These are phyloP conservation scores for Fusarium papillatum DNA, from an alignment of 2,329 filamentous ascomycete species.

Conservation along the genomic window DNA sequence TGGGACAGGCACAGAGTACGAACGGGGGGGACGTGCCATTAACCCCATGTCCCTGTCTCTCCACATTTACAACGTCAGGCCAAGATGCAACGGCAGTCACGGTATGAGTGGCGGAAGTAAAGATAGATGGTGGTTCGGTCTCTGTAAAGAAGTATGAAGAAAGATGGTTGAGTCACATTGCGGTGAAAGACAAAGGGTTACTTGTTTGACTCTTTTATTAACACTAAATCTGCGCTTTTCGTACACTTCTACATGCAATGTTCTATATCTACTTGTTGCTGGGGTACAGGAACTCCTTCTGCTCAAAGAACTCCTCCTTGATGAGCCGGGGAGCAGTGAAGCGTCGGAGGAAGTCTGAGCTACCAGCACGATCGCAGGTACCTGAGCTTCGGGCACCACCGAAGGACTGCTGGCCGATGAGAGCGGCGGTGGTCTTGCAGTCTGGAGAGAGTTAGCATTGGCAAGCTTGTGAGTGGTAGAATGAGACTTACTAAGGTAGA, in stretches of 20 bases:
- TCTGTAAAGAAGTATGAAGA: neutral
- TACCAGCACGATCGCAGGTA: slow-evolving; percentile 70
- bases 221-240: slow-evolving; percentile 21
- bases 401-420: slow-evolving; percentile 69
- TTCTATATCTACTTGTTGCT: slow-evolving; percentile 57
- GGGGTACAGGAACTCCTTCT: slow-evolving; percentile 60
- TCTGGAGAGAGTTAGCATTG: slow-evolving; percentile 46
- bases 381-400: slow-evolving; percentile 66
- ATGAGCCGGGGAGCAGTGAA: slow-evolving; percentile 66
- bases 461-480: too few relatives aligned
- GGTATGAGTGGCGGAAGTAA: too few relatives aligned
- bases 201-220: slow-evolving; percentile 24
- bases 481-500: slow-evolving; percentile 66
- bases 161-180: neutral
- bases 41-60: neutral
- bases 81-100: neutral
- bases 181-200: neutral
- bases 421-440: slow-evolving; percentile 68
- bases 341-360: slow-evolving; percentile 60
- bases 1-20: neutral
- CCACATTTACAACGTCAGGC: neutral
- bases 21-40: neutral
- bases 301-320: slow-evolving; percentile 61
- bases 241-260: slow-evolving; percentile 25
- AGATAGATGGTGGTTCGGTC: too few relatives aligned